Evolutionary conservation across 306 rosid genomes (phyloP).

Genomic region (Lotus japonicus): DNA sequence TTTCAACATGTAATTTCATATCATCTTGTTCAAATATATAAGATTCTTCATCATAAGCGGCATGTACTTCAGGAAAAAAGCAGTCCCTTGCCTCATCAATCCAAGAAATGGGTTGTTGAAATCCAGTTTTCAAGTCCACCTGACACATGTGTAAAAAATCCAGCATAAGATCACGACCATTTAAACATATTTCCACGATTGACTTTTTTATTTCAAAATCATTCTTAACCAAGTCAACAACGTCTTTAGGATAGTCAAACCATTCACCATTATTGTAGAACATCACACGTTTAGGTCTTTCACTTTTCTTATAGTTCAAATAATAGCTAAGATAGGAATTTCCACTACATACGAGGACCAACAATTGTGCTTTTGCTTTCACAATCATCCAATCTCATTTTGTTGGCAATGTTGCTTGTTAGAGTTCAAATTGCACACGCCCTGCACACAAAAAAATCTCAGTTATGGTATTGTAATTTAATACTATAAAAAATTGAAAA

Average conservation of each 20-base stretch:
- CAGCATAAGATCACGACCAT: slow-evolving; percentile 45
- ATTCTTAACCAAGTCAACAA: slow-evolving; percentile 50
- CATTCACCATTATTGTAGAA: slow-evolving; percentile 57
- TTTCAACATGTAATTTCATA: slow-evolving; percentile 61
- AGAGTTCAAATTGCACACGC: no score
- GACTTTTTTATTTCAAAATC: slow-evolving; percentile 59
- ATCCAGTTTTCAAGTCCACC: slow-evolving; percentile 61
- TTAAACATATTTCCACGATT: slow-evolving; percentile 48
- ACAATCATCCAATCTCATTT: slow-evolving; percentile 37
- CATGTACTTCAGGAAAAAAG: slow-evolving; percentile 76
- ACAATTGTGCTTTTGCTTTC: slow-evolving; percentile 18
- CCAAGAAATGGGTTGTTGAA: slow-evolving; percentile 72
- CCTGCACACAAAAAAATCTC: no score
- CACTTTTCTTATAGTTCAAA: slow-evolving; percentile 54
- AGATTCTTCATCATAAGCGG: slow-evolving; percentile 27
- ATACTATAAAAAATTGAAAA: no score
- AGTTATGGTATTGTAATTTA: no score
- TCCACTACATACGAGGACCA: no score
- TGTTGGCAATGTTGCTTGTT: slow-evolving; percentile 30
- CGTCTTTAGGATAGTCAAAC: slow-evolving; percentile 51
- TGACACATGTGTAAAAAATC: no score
- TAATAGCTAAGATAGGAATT: slow-evolving; percentile 38
- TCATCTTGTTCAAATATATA: slow-evolving; percentile 6
- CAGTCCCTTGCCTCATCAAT: slow-evolving; percentile 70
- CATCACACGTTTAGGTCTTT: slow-evolving; percentile 67